Percentiles rank a stretch among this genome's conserved stretches.
These are phyloP conservation scores for Lycium ferocissimum DNA, from an alignment of 257 asterid species.

Conservation along the genomic window DNA sequence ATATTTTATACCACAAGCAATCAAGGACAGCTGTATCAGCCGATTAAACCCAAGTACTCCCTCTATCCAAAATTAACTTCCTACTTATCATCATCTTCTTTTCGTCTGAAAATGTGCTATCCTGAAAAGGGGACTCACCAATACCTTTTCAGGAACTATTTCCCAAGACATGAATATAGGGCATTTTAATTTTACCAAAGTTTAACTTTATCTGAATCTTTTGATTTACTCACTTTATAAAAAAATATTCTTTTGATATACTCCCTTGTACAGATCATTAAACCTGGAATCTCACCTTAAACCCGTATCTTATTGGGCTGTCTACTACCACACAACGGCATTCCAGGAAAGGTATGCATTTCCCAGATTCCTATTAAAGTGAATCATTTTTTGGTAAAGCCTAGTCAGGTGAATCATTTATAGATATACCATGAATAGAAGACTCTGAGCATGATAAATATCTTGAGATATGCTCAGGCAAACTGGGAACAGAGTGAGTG, in stretches of 20 bases:
- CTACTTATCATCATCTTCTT: not conserved
- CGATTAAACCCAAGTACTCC: constrained; percentile 5
- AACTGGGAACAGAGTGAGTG: not conserved
- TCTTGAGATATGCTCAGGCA: not conserved
- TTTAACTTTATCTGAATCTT: not conserved
- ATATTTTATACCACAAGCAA: not conserved
- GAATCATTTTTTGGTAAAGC: too few species aligned
- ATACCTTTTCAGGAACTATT: not conserved
- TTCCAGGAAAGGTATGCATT: not conserved
- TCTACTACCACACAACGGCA: not conserved
- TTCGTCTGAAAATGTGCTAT: not conserved
- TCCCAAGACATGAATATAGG: not conserved
- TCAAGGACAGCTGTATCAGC: not conserved
- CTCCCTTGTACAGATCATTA: not conserved
- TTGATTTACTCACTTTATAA: not conserved
- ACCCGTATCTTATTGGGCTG: not conserved
- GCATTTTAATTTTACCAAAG: not conserved
- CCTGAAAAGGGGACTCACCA: not conserved
- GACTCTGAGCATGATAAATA: not conserved
- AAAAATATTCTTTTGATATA: not conserved
- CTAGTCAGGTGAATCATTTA: constrained; percentile 8
- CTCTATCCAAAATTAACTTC: not conserved
- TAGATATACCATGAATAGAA: not conserved
- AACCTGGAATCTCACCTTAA: not conserved
- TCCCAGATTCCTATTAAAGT: too few species aligned